A percentile compares a stretch with the other conserved stretches of the same genome.
phyloP scores from a whole-genome alignment of 1,284 basidiomycete species.

The Farysia itapuensis region DNA sequence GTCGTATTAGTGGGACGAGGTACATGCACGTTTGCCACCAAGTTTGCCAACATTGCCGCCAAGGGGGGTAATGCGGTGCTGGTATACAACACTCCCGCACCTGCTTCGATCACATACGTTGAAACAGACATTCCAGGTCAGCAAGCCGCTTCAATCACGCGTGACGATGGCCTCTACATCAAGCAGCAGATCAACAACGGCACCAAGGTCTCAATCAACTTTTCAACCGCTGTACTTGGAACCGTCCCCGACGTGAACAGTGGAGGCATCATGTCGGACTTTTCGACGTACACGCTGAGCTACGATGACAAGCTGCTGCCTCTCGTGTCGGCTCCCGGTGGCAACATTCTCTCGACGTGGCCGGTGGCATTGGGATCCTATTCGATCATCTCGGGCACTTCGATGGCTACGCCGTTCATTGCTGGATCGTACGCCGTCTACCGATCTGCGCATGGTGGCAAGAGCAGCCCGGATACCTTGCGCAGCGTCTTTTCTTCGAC shows the following conservation, averaged over 20 bases:
- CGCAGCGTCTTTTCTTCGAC: slow-evolving; percentile 68
- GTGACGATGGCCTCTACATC: slow-evolving; percentile 48
- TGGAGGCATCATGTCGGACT: slow-evolving; percentile 68
- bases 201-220: slow-evolving; percentile 63
- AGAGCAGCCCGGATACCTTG: slow-evolving; percentile 53
- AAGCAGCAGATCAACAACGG: slow-evolving; percentile 62
- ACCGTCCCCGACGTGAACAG: slow-evolving; percentile 60
- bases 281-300: slow-evolving; percentile 67
- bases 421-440: slow-evolving; percentile 71
- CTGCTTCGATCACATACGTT: slow-evolving; percentile 54
- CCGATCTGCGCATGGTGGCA: slow-evolving; percentile 65
- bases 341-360: slow-evolving; percentile 60
- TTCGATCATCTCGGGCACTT: slow-evolving; percentile 63
- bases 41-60: slow-evolving; percentile 47
- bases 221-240: slow-evolving; percentile 63
- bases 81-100: slow-evolving; percentile 27
- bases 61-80: slow-evolving; percentile 59
- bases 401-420: slow-evolving; percentile 62
- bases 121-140: slow-evolving; percentile 17
- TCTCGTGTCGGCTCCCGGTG: slow-evolving; percentile 68
- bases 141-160: slow-evolving; percentile 37
- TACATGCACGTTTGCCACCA: slow-evolving; percentile 48
- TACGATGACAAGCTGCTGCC: slow-evolving; percentile 68
- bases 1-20: slow-evolving; percentile 42
- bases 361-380: slow-evolving; percentile 59